Percentiles rank a stretch among this genome's conserved stretches.
Conservation (phyloP, 2,329 filamentous ascomycete genomes). For the Lachnellula suecica region DNA sequence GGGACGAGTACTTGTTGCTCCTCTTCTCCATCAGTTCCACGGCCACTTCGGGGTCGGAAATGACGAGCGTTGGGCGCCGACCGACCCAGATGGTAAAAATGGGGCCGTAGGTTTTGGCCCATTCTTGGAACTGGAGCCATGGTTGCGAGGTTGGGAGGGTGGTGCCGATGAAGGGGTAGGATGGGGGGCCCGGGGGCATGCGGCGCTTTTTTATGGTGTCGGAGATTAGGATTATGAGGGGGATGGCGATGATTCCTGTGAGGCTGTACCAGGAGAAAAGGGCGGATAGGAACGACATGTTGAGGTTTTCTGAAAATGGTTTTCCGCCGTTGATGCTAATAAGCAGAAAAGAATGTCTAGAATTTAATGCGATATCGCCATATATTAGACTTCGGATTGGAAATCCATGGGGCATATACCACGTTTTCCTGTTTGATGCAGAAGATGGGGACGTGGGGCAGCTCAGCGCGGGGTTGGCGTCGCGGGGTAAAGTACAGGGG, state of each 20-base stretch:
- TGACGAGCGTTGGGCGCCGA: constrained; percentile 42
- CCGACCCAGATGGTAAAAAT: constrained; percentile 50
- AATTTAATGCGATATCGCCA: not conserved
- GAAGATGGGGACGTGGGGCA: no score
- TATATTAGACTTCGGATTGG: no score
- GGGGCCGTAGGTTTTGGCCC: constrained; percentile 43
- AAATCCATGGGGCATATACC: no score
- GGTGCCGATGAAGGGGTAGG: constrained; percentile 45
- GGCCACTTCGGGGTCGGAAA: constrained; percentile 43
- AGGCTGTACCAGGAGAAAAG: constrained; percentile 20
- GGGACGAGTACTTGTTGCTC: constrained; percentile 42
- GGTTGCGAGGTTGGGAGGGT: constrained; percentile 34
- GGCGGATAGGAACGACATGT: constrained; percentile 12
- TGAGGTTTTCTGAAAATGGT: not conserved
- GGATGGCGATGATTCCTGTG: constrained; percentile 21
- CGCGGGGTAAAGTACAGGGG: not conserved
- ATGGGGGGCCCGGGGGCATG: constrained; percentile 46
- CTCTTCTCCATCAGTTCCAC: constrained; percentile 45
- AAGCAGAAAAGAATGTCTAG: no score
- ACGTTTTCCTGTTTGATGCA: no score
- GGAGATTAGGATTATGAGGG: constrained; percentile 29
- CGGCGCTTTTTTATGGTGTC: constrained; percentile 35
- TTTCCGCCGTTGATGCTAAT: no score
- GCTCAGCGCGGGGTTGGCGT: not conserved
- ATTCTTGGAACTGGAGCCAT: constrained; percentile 42